These are phyloP conservation scores for Phytophthora rubi DNA, from an alignment of 352 stramenopile species.

Conservation along the genomic window DNA sequence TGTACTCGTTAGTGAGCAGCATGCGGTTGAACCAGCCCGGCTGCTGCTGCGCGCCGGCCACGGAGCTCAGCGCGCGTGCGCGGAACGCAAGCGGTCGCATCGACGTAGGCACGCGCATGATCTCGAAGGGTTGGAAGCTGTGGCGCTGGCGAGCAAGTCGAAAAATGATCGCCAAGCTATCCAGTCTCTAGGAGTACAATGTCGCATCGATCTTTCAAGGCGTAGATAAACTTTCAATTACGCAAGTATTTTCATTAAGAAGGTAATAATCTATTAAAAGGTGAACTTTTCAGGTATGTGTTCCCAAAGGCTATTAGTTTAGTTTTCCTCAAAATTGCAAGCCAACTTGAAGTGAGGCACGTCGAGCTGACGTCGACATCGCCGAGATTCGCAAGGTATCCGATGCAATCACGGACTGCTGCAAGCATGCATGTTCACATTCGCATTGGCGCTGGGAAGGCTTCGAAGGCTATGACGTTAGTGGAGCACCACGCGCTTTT, in stretches of 20 bases:
- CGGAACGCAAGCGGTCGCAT: slow-evolving; percentile 20
- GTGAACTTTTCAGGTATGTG: too few species aligned
- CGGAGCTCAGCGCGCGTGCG: slow-evolving; percentile 32
- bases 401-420: slow-evolving; percentile 11
- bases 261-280: too few species aligned
- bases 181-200: too few species aligned
- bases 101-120: slow-evolving; percentile 33
- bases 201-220: too few species aligned
- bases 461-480: slow-evolving; percentile 1
- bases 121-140: slow-evolving; percentile 8
- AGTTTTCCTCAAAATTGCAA: neutral
- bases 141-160: slow-evolving; percentile 15
- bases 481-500: slow-evolving; percentile 28
- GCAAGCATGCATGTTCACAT: slow-evolving; percentile 18
- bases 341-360: slow-evolving; percentile 45
- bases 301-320: too few species aligned
- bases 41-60: slow-evolving; percentile 28
- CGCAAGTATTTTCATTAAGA: too few species aligned
- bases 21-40: slow-evolving; percentile 81
- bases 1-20: slow-evolving; percentile 79
- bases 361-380: slow-evolving; percentile 24
- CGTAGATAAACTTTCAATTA: too few species aligned
- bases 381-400: neutral
- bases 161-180: slow-evolving; percentile 26
- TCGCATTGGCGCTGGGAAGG: slow-evolving; percentile 13